phyloP scores from a whole-genome alignment of 192 early-diverging fungal species.

The Entophlyctis helioformis region DNA sequence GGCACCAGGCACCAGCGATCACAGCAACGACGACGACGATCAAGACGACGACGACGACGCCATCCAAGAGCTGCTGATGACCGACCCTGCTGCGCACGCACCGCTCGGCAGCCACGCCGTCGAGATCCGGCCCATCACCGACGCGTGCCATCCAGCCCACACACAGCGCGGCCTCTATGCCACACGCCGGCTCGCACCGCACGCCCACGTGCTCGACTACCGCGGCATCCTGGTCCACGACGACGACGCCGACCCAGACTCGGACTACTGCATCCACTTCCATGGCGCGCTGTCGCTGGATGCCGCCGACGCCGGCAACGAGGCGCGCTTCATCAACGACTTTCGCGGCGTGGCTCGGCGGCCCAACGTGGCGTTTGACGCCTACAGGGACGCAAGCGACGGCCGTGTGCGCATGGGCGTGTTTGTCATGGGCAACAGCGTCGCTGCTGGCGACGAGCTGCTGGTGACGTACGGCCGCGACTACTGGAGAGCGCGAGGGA shows the following conservation, averaged over 20 bases:
- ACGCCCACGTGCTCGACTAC: slow-evolving; percentile 8
- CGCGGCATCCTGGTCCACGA: slow-evolving; percentile 4
- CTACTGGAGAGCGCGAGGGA: slow-evolving; percentile 20
- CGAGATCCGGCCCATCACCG: neutral
- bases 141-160: neutral
- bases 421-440: slow-evolving; percentile 6
- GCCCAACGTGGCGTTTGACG: slow-evolving; percentile 31
- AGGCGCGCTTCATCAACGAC: slow-evolving; percentile 36
- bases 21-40: too few relatives aligned
- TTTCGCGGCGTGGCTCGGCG: slow-evolving; percentile 19
- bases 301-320: slow-evolving; percentile 25
- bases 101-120: too few relatives aligned
- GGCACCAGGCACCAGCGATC: too few relatives aligned
- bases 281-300: slow-evolving; percentile 12
- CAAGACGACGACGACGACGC: too few relatives aligned
- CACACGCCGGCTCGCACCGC: neutral
- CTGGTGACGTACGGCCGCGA: slow-evolving; percentile 31
- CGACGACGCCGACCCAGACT: slow-evolving; percentile 5
- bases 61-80: too few relatives aligned
- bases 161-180: neutral
- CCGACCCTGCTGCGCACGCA: too few relatives aligned
- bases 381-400: slow-evolving; percentile 1
- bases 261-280: too few relatives aligned
- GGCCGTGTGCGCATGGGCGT: slow-evolving; percentile 26
- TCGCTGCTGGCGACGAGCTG: slow-evolving; percentile 25